Percentiles rank a stretch among this genome's conserved stretches.
These are phyloP conservation scores for Euphrasia arctica DNA, from an alignment of 305 asterid genomes.

Conservation along the genomic window DNA sequence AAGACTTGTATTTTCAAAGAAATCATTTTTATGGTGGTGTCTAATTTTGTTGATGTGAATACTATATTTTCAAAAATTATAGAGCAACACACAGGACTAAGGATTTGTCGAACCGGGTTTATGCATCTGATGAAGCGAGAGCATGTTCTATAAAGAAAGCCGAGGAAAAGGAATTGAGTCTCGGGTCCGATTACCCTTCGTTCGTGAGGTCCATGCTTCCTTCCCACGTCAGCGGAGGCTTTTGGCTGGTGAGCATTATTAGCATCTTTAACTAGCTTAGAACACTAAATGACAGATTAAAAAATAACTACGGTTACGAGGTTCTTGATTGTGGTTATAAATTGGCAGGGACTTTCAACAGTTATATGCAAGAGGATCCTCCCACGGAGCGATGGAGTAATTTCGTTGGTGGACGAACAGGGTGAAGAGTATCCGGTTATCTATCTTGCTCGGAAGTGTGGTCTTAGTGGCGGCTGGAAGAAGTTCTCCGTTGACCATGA, in stretches of 20 bases:
- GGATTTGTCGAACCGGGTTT: conserved; percentile 48
- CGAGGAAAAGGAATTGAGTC: conserved; percentile 46
- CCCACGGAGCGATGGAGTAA: conserved; percentile 51
- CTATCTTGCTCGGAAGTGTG: conserved; percentile 62
- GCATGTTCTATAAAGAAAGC: conserved; percentile 57
- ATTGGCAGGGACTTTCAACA: conserved; percentile 65
- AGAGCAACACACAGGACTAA: conserved; percentile 44
- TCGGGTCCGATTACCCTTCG: conserved; percentile 48
- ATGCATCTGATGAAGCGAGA: conserved; percentile 75
- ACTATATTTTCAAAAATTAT: conserved; percentile 4
- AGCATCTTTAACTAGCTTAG: not conserved
- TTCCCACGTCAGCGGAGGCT: conserved; percentile 95
- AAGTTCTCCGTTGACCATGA: conserved; percentile 65
- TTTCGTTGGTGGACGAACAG: conserved; percentile 58
- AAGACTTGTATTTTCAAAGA: not conserved
- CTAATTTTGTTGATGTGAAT: not conserved
- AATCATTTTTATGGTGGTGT: no score
- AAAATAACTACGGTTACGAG: not conserved
- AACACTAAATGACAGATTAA: not conserved
- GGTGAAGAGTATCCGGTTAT: conserved; percentile 71
- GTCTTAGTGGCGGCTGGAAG: conserved; percentile 96
- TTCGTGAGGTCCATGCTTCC: conserved; percentile 81
- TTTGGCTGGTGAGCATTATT: conserved; percentile 71
- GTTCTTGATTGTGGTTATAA: not conserved
- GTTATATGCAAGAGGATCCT: conserved; percentile 56